Percentiles rank a stretch among this genome's conserved stretches.
Conservation (phyloP, 768 basidiomycete genomes). For the Clavaria fumosa region DNA sequence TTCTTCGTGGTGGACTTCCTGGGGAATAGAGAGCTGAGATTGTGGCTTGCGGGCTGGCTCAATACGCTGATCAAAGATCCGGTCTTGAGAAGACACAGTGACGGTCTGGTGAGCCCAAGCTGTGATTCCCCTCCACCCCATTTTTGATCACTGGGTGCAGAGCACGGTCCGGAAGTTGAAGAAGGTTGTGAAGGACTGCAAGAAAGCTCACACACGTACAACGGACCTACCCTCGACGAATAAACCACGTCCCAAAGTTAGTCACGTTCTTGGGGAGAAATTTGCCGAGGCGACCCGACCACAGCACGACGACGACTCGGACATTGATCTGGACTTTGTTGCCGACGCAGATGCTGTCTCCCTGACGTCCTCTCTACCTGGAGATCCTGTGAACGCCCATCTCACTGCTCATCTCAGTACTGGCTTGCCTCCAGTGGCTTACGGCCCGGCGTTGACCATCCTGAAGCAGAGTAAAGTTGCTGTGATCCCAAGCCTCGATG, state of each 20-base stretch:
- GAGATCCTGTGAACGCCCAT: constrained; percentile 35
- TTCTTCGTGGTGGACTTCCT: constrained; percentile 86
- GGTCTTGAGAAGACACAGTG: constrained; percentile 45
- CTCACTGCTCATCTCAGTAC: constrained; percentile 25
- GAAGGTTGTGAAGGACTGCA: constrained; percentile 74
- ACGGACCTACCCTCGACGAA: constrained; percentile 19
- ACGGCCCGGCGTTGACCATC: constrained; percentile 38
- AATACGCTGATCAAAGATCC: constrained; percentile 65
- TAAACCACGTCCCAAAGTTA: constrained; percentile 15
- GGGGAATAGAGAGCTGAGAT: constrained; percentile 60
- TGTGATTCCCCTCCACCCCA: neutral
- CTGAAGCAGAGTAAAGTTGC: constrained; percentile 38
- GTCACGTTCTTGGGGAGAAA: constrained; percentile 42
- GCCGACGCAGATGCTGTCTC: constrained; percentile 28
- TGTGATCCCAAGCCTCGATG: constrained; percentile 14
- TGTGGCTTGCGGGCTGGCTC: constrained; percentile 62
- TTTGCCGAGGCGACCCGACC: constrained; percentile 48
- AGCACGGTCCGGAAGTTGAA: constrained; percentile 69
- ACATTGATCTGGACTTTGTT: constrained; percentile 67
- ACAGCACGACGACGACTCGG: constrained; percentile 33
- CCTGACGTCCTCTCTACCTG: constrained; percentile 21
- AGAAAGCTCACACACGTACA: constrained; percentile 39
- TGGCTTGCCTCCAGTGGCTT: constrained; percentile 25
- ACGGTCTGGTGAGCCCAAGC: constrained; percentile 47
- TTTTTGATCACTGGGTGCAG: constrained; percentile 20